Evolutionary conservation across 164 flowering plant species (phyloP), one percentile per base, ranked within the genome.

Genomic region (Nelumbo lutea): DNA sequence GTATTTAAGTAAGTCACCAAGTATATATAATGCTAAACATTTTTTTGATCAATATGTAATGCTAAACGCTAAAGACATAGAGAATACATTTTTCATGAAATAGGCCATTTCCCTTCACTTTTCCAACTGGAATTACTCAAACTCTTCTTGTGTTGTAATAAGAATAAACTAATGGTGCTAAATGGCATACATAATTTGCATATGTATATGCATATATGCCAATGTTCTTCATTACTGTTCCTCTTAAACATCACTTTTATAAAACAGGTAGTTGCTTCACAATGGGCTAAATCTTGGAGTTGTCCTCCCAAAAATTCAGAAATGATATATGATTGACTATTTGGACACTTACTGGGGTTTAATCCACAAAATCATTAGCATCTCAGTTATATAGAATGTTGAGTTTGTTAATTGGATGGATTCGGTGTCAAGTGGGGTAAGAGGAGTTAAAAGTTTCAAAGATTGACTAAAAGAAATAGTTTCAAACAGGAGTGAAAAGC

Each of bases 1-100:
- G 71, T 67, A 58, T 84, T 94, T 72, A 76, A 72, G 98, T 91
- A 68, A 88, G 95, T 86, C 27, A 27, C 27, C 27, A 69, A 70
- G 43, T 61, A 61, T 73, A 52, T 50, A 41, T 9, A 10, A 62
- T 4, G 52, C 70, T 8, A 39, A 27, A 27, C 27, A 27, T 27
- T 27, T 27, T 27, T 27, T 27, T 27, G 27, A 27, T 27, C 27
- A 27, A 27, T 27, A 61, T 52, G 0, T 38, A 45, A 7, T 47
- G 14, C n/a, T 44, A 57, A 5, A 38, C 14, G 51, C 44, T 8
- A 53, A 27, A 27, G 27, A 27, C 27, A 27, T 9, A 48, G 51
- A 61, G 47, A 39, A 57, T 45, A 57, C 39, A 55, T 63, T 71
- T 27, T 66, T 52, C 52, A 38, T 44, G 60, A 9, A 6, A 41